Evolutionary conservation across 352 stramenopile species (phyloP).

Genomic region (Globisporangium heterothallicum): DNA sequence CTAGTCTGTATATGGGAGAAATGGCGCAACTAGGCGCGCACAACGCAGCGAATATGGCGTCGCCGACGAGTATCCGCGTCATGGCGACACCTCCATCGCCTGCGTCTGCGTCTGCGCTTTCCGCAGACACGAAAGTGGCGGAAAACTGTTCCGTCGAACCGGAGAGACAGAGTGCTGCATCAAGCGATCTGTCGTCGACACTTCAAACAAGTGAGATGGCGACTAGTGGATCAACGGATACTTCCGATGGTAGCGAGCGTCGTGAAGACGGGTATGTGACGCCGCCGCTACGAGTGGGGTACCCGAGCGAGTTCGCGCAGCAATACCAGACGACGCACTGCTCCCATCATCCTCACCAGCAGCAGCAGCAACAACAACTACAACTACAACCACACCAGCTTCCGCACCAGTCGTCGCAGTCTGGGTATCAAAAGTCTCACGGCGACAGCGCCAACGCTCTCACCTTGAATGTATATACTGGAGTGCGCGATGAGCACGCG

Average conservation of each 20-base stretch:
- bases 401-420: no score
- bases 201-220: background rate
- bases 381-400: background rate
- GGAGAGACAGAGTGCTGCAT: background rate
- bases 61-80: background rate
- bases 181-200: background rate
- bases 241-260: background rate
- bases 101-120: background rate
- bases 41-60: background rate
- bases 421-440: background rate
- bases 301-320: slow-evolving; percentile 1
- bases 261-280: slow-evolving; percentile 12
- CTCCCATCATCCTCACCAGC: background rate
- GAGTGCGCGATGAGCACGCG: background rate
- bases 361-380: slow-evolving; percentile 3
- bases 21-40: slow-evolving; percentile 1
- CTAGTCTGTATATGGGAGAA: background rate
- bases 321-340: background rate
- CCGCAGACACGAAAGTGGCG: background rate
- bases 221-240: background rate
- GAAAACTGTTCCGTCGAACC: background rate
- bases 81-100: no score
- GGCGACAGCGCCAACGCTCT: background rate
- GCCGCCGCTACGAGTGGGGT: slow-evolving; percentile 8
- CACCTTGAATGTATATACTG: no score